phyloP scores from a whole-genome alignment of 2,329 filamentous ascomycete genomes.

The Xylariomycetidae sp. region DNA sequence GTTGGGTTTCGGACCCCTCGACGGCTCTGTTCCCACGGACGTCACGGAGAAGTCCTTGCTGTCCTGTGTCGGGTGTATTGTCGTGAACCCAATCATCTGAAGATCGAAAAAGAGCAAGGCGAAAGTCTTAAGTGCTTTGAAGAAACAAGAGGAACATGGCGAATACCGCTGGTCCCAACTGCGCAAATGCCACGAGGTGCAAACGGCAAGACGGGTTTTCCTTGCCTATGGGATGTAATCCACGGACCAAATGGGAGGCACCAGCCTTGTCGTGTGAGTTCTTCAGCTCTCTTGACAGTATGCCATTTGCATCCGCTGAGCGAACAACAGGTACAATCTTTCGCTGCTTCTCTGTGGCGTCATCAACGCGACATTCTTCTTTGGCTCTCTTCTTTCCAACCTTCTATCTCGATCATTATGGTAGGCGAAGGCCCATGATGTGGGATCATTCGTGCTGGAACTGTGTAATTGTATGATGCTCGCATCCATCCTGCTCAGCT shows the following conservation, averaged over 20 bases:
- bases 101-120: not conserved
- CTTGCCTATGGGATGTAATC: slow-evolving; percentile 1
- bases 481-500: not conserved
- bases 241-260: slow-evolving; percentile 1
- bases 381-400: slow-evolving; percentile 1
- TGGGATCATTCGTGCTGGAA: not conserved
- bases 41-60: not conserved
- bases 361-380: slow-evolving; percentile 2
- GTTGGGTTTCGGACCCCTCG: not conserved
- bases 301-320: too few relatives aligned
- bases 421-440: not conserved
- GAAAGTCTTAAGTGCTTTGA: not conserved
- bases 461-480: slow-evolving; percentile 1
- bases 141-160: not conserved
- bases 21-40: not conserved
- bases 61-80: not conserved
- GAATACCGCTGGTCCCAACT: not conserved
- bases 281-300: too few relatives aligned
- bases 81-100: not conserved
- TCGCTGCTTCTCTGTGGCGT: slow-evolving; percentile 1
- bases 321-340: too few relatives aligned
- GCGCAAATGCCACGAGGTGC: not conserved
- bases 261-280: slow-evolving; percentile 1
- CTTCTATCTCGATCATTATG: slow-evolving; percentile 1
- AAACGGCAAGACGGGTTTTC: not conserved